Evolutionary conservation across 2,329 filamentous ascomycete species (phyloP).

Genomic region (Sporothrix phasma): DNA sequence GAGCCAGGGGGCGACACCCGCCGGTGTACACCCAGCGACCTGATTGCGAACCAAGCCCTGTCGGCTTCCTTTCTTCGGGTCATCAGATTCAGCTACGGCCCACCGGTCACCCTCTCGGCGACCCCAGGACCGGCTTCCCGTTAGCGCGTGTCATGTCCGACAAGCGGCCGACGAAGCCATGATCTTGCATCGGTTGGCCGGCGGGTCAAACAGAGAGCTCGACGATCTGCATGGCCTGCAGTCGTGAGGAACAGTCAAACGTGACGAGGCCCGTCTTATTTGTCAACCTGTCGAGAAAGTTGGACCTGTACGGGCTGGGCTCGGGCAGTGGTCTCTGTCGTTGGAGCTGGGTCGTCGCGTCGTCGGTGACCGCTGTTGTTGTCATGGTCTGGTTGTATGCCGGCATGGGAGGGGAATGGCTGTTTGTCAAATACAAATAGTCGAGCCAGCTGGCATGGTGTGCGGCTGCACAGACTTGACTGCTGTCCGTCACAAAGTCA

Average conservation of each 20-base stretch:
- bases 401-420: no score
- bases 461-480: not conserved
- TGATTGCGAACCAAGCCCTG: no score
- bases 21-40: no score
- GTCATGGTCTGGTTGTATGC: not conserved
- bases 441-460: conserved; percentile 7
- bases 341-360: no score
- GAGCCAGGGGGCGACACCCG: no score
- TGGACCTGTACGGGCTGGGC: not conserved
- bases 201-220: not conserved
- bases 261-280: not conserved
- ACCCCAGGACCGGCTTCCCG: no score
- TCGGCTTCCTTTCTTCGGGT: no score
- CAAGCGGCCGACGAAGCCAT: no score
- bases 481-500: not conserved
- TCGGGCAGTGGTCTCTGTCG: not conserved
- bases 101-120: no score
- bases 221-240: not conserved
- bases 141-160: no score
- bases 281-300: conserved; percentile 9
- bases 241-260: conserved; percentile 3
- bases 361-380: no score
- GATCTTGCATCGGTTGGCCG: not conserved
- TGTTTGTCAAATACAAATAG: not conserved
- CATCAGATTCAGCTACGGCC: no score